A percentile compares a stretch with the other conserved stretches of the same genome.
These are phyloP conservation scores for Hanseniaspora taiwanica DNA, from an alignment of 805 yeast species.

Conservation along the genomic window DNA sequence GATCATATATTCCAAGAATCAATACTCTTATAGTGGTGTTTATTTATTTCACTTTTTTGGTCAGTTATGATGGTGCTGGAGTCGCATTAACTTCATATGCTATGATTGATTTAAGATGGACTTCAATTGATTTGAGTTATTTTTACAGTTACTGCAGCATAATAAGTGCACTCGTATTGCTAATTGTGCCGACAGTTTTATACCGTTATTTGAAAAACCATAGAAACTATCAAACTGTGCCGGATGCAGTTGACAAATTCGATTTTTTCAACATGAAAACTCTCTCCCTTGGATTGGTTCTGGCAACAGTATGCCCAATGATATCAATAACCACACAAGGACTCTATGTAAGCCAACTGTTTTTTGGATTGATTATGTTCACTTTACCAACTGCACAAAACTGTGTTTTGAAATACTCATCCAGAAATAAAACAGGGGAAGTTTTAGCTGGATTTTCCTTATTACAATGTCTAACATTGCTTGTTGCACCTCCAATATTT, in stretches of 20 bases:
- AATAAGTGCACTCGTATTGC: conserved; percentile 9
- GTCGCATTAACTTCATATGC: conserved; percentile 9
- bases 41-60: conserved; percentile 10
- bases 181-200: background rate
- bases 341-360: background rate
- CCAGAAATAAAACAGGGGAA: background rate
- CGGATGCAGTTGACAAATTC: conserved; percentile 35
- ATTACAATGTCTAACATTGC: background rate
- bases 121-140: conserved; percentile 13
- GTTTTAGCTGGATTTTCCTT: background rate
- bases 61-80: conserved; percentile 11
- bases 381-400: background rate
- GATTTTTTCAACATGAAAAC: conserved; percentile 22
- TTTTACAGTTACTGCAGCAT: conserved; percentile 13
- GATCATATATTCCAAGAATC: conserved; percentile 7
- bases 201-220: conserved; percentile 4
- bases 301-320: background rate
- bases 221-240: background rate
- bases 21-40: conserved; percentile 8
- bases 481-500: background rate
- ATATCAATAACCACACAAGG: background rate
- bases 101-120: conserved; percentile 10
- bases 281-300: background rate
- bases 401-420: background rate
- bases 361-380: background rate